These are phyloP conservation scores for Jaltomata sinuosa DNA, from an alignment of 257 asterid species.

Conservation along the genomic window DNA sequence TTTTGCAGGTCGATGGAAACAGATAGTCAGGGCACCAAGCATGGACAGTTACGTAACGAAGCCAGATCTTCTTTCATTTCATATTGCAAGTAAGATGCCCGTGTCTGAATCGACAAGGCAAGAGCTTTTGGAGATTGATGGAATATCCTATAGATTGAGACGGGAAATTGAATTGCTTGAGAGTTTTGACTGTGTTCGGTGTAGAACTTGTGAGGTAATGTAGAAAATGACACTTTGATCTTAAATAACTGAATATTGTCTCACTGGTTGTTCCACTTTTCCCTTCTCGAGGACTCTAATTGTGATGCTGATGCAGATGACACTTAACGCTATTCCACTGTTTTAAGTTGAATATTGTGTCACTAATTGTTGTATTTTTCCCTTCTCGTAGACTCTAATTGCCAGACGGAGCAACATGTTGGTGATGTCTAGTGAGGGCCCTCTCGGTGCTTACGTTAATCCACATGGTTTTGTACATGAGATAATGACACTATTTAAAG, in stretches of 20 bases:
- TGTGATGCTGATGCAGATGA: constrained; percentile 14
- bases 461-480: constrained; percentile 86
- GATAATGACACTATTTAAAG: constrained; percentile 68
- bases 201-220: constrained; percentile 82
- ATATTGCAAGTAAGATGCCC: constrained; percentile 91
- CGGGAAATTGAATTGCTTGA: constrained; percentile 88
- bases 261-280: neutral
- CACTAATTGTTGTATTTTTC: neutral
- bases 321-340: neutral
- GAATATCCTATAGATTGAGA: constrained; percentile 80
- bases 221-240: neutral
- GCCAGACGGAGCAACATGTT: constrained; percentile 90
- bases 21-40: constrained; percentile 68
- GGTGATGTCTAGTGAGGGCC: constrained; percentile 96
- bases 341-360: constrained; percentile 2
- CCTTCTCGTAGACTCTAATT: constrained; percentile 41
- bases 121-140: constrained; percentile 97
- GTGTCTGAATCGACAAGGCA: constrained; percentile 81
- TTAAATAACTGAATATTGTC: neutral
- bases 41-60: constrained; percentile 68
- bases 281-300: constrained; percentile 40
- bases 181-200: constrained; percentile 66
- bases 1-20: constrained; percentile 87
- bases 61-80: constrained; percentile 92
- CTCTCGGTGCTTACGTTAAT: constrained; percentile 88